These are phyloP conservation scores for Erigeron philadelphicus DNA, from an alignment of 140 eudicot species.

Conservation along the genomic window DNA sequence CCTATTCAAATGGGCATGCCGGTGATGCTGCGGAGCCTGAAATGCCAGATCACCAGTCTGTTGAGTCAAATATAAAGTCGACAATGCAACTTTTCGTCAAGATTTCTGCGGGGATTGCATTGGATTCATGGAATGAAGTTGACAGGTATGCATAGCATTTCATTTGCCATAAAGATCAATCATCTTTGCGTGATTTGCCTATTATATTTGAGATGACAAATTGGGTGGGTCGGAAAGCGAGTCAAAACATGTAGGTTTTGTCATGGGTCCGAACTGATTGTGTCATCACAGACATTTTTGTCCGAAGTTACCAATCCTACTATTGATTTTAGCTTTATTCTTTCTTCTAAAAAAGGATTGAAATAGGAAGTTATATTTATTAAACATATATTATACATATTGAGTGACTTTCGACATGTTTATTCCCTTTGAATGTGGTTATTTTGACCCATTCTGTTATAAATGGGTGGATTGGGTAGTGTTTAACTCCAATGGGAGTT, in stretches of 20 bases:
- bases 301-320: background rate
- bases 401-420: background rate
- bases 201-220: background rate
- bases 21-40: slow-evolving; percentile 56
- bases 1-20: slow-evolving; percentile 60
- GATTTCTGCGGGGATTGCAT: slow-evolving; percentile 70
- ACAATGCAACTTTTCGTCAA: slow-evolving; percentile 74
- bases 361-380: background rate
- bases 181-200: background rate
- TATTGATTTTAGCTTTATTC: too few species aligned
- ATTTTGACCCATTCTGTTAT: background rate
- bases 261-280: background rate
- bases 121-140: slow-evolving; percentile 79
- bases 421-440: background rate
- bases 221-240: background rate
- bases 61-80: slow-evolving; percentile 73
- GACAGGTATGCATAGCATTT: slow-evolving; percentile 51
- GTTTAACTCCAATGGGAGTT: too few species aligned
- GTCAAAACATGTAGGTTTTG: background rate
- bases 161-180: slow-evolving; percentile 10
- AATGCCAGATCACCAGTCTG: slow-evolving; percentile 46
- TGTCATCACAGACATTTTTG: background rate
- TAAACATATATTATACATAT: background rate
- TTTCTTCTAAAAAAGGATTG: background rate
- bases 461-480: too few species aligned